phyloP scores from a whole-genome alignment of 1,284 basidiomycete species.

The Irpex lacteus region DNA sequence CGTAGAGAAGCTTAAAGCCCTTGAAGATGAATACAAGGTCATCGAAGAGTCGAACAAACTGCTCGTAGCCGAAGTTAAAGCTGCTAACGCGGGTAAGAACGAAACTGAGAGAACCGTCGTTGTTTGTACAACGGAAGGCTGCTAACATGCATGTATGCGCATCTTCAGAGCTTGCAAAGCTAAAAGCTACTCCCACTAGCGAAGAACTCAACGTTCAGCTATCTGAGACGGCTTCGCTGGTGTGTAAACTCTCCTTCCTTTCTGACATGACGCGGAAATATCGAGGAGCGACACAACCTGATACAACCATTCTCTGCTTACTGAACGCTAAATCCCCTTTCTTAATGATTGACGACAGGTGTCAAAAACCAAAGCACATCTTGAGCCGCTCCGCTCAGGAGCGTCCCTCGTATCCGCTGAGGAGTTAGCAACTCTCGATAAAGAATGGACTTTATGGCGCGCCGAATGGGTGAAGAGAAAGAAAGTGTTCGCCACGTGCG shows the following conservation, averaged over 20 bases:
- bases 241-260: slow-evolving; percentile 25
- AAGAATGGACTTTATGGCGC: slow-evolving; percentile 70
- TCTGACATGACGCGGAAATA: background rate
- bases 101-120: background rate
- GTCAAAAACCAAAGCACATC: slow-evolving; percentile 41
- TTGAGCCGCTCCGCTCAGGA: slow-evolving; percentile 66
- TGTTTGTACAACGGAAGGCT: background rate
- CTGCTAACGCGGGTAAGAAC: slow-evolving; percentile 46
- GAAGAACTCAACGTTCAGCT: slow-evolving; percentile 55
- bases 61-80: slow-evolving; percentile 49
- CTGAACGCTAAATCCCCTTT: background rate
- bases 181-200: slow-evolving; percentile 67
- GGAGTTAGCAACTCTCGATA: slow-evolving; percentile 58
- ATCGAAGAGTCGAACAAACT: slow-evolving; percentile 62
- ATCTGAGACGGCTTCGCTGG: slow-evolving; percentile 39
- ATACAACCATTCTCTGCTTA: too few relatives aligned
- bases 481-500: slow-evolving; percentile 68
- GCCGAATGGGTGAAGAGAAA: slow-evolving; percentile 68
- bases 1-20: slow-evolving; percentile 50
- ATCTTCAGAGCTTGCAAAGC: slow-evolving; percentile 56
- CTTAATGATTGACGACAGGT: slow-evolving; percentile 40
- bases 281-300: too few relatives aligned
- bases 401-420: slow-evolving; percentile 63
- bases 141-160: background rate
- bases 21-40: slow-evolving; percentile 53